phyloP scores from a whole-genome alignment of 23 red algal genomes.

The Gracilaria vermiculophylla region DNA sequence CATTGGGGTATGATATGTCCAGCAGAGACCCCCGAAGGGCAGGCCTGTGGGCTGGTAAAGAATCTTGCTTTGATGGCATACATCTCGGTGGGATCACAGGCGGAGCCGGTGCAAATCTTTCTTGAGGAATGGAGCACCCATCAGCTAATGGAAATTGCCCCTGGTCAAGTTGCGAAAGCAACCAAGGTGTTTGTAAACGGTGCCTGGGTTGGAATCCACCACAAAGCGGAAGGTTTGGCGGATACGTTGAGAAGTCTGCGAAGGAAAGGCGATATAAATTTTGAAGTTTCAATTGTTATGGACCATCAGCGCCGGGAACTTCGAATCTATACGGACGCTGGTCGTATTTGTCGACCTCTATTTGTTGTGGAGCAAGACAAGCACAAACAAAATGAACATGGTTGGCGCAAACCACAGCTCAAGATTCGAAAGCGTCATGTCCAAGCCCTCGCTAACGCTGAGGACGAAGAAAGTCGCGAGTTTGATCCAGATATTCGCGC shows the following conservation, averaged over 20 bases:
- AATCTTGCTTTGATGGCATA: slow-evolving; percentile 99
- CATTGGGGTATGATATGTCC: slow-evolving; percentile 99
- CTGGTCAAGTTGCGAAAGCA: slow-evolving; percentile 61
- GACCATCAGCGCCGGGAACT: slow-evolving; percentile 85
- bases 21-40: slow-evolving; percentile 98
- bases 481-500: slow-evolving; percentile 37
- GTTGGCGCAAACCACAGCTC: slow-evolving; percentile 45
- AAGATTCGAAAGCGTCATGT: slow-evolving; percentile 79
- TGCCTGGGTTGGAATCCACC: slow-evolving; percentile 93
- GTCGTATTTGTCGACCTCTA: slow-evolving; percentile 89
- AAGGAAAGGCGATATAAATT: slow-evolving; percentile 76
- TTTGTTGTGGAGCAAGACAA: slow-evolving; percentile 77
- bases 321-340: slow-evolving; percentile 94
- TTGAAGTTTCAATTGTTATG: slow-evolving; percentile 96
- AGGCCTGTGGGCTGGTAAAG: slow-evolving; percentile 95
- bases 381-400: slow-evolving; percentile 6
- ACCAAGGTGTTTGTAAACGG: slow-evolving; percentile 99
- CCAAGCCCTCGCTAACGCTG: not conserved
- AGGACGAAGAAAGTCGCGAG: slow-evolving; percentile 38
- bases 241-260: slow-evolving; percentile 73
- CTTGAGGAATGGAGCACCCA: slow-evolving; percentile 91
- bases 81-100: slow-evolving; percentile 84
- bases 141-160: slow-evolving; percentile 60
- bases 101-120: slow-evolving; percentile 75
- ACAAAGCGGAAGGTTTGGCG: slow-evolving; percentile 63